Evolutionary conservation across 345 rosid genomes (phyloP).

Genomic region (Lagerstroemia speciosa): DNA sequence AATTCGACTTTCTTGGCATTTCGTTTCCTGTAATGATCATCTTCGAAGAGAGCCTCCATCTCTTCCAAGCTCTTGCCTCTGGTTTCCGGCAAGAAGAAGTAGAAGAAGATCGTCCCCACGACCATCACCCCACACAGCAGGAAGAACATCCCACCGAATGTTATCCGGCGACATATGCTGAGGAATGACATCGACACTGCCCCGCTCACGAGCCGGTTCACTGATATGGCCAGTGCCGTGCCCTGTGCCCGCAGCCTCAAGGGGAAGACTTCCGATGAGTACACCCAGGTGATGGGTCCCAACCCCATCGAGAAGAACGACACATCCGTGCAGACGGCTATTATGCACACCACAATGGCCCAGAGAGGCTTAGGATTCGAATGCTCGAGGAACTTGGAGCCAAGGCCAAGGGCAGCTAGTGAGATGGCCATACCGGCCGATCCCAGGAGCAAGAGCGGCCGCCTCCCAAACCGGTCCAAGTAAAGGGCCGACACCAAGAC

Average conservation of each 20-base stretch:
- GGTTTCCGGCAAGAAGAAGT: constrained; percentile 29
- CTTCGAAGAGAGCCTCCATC: constrained; percentile 23
- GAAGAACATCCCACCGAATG: constrained; percentile 16
- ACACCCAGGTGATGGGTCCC: constrained; percentile 20
- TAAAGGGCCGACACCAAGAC: constrained; percentile 31
- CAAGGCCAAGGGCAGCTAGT: constrained; percentile 6
- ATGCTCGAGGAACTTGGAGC: constrained; percentile 15
- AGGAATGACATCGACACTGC: constrained; percentile 15
- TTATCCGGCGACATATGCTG: constrained; percentile 9
- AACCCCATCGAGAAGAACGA: constrained; percentile 17
- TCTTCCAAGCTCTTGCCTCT: constrained; percentile 36
- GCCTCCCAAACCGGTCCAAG: constrained; percentile 40
- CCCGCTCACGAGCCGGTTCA: constrained; percentile 16
- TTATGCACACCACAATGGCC: constrained; percentile 12
- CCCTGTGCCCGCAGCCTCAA: constrained; percentile 13
- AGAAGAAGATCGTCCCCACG: constrained; percentile 23
- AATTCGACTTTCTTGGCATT: neutral
- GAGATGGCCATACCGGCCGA: constrained; percentile 11
- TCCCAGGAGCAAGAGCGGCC: constrained; percentile 22
- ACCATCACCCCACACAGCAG: constrained; percentile 16
- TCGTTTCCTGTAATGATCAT: neutral
- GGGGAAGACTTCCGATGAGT: constrained; percentile 17
- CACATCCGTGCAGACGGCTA: constrained; percentile 12
- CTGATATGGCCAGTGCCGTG: constrained; percentile 10
- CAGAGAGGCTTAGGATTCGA: constrained; percentile 8